Evolutionary conservation across 2,329 filamentous ascomycete genomes (phyloP).

Genomic region (Diaporthe sp.): DNA sequence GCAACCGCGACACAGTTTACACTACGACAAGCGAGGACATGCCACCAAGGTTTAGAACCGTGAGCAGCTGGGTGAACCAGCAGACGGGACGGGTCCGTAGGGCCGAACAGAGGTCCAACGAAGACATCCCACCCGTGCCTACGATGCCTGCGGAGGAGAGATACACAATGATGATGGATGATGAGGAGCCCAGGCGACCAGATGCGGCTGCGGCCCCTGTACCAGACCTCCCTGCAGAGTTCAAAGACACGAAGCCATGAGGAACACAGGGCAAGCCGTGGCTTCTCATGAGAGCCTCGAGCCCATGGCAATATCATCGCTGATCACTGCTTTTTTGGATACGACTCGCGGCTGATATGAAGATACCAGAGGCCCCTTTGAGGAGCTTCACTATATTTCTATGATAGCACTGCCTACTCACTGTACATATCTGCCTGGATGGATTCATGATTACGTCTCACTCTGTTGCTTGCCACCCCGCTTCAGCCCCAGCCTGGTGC

Average conservation of each 20-base stretch:
- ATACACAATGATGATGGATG: slow-evolving; percentile 65
- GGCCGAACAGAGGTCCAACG: slow-evolving; percentile 55
- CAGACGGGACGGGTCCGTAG: slow-evolving; percentile 69
- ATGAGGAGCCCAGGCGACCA: slow-evolving; percentile 59
- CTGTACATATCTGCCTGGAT: slow-evolving; percentile 38
- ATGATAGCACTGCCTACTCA: slow-evolving; percentile 17
- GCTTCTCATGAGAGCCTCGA: background rate
- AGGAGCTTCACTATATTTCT: slow-evolving; percentile 23
- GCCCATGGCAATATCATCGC: background rate
- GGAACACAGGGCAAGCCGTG: background rate
- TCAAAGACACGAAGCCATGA: slow-evolving; percentile 23
- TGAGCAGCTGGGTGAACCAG: slow-evolving; percentile 76
- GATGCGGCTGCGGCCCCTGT: slow-evolving; percentile 5
- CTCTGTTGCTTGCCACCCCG: background rate
- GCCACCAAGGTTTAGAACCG: slow-evolving; percentile 68
- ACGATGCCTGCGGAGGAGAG: slow-evolving; percentile 59
- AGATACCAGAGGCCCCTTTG: slow-evolving; percentile 34
- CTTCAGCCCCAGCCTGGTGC: slow-evolving; percentile 38
- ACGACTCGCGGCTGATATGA: slow-evolving; percentile 20
- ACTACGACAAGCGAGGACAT: slow-evolving; percentile 67
- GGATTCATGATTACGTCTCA: background rate
- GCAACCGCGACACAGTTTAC: slow-evolving; percentile 64
- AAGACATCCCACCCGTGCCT: slow-evolving; percentile 57
- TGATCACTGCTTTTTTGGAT: background rate
- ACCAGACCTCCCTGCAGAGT: slow-evolving; percentile 1